Conservation (phyloP, 2,329 filamentous ascomycete species). For the Botrytis squamosa region DNA sequence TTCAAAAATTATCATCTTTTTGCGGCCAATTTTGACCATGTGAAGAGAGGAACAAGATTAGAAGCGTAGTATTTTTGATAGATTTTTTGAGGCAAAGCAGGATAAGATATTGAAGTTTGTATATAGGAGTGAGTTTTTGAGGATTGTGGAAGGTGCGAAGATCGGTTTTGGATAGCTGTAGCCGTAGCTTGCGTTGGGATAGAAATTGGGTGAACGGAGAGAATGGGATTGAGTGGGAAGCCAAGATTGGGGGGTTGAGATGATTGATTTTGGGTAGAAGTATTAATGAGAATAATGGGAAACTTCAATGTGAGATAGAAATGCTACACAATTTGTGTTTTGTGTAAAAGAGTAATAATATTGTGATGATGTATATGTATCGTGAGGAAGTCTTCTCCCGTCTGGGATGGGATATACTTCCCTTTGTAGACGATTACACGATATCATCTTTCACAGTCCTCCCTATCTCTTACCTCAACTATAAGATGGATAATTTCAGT, state of each 20-base stretch:
- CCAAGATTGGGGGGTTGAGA: neutral
- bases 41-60: neutral
- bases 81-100: neutral
- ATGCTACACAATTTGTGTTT: neutral
- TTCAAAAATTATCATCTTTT: neutral
- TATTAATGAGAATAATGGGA: accelerated
- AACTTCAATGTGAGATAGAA: neutral
- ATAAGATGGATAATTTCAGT: neutral
- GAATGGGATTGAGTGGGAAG: neutral
- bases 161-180: neutral
- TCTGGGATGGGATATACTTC: neutral
- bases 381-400: neutral
- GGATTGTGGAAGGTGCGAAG: neutral
- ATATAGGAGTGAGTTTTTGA: neutral
- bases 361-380: neutral
- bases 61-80: neutral
- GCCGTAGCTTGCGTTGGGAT: neutral
- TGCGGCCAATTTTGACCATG: accelerated
- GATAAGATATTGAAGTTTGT: neutral
- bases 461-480: neutral
- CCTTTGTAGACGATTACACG: accelerated
- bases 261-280: neutral
- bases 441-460: neutral
- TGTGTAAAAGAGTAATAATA: neutral
- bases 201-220: neutral